Conservation (phyloP, 2,329 filamentous ascomycete species). For the Xylaria sp. region DNA sequence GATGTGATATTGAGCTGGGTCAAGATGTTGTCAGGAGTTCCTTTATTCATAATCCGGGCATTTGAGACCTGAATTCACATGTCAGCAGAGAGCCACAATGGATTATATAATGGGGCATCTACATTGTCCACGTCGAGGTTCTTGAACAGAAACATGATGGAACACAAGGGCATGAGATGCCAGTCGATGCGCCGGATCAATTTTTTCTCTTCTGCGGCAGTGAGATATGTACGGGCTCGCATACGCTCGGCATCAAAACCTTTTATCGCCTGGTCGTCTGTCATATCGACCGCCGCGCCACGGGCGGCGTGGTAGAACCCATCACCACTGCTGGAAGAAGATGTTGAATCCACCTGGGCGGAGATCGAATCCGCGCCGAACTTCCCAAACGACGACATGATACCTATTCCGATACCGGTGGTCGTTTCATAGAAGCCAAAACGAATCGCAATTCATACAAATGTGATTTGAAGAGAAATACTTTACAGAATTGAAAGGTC, state of each 20-base stretch:
- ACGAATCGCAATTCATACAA: neutral
- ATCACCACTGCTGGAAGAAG: constrained; percentile 30
- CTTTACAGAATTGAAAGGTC: neutral
- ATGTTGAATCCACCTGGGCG: constrained; percentile 19
- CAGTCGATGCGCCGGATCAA: constrained; percentile 50
- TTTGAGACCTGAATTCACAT: constrained; percentile 43
- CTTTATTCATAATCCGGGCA: constrained; percentile 51
- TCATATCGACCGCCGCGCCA: constrained; percentile 29
- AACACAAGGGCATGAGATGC: constrained; percentile 50
- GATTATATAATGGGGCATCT: neutral
- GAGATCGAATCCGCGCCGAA: constrained; percentile 4
- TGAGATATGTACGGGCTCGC: constrained; percentile 40
- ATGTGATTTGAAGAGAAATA: neutral
- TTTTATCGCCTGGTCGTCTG: constrained; percentile 29
- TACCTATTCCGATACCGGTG: neutral
- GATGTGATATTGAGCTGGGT: constrained; percentile 47
- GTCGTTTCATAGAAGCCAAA: neutral
- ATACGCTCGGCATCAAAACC: constrained; percentile 42
- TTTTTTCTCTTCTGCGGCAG: constrained; percentile 51
- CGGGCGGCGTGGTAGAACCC: constrained; percentile 27
- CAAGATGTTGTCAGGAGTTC: constrained; percentile 49
- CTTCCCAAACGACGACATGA: constrained; percentile 6
- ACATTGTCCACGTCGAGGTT: constrained; percentile 48
- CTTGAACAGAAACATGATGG: constrained; percentile 49
- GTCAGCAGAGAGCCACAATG: neutral